These are phyloP conservation scores for Canavalia gladiata DNA, from an alignment of 306 rosid species.

Conservation along the genomic window DNA sequence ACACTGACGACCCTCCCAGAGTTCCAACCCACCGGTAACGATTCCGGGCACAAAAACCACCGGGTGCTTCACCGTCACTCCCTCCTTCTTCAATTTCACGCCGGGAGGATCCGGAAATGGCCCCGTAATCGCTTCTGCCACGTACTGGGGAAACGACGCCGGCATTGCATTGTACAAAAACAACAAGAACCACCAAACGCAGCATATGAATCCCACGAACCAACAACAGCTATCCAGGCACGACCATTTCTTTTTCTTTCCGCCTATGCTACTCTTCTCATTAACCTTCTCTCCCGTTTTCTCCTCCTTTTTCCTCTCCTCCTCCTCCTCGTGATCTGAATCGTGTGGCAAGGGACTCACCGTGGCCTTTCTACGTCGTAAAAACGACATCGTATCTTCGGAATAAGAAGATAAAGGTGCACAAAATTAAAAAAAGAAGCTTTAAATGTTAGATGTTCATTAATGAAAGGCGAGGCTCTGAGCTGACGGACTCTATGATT, in stretches of 20 bases:
- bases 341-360: constrained; percentile 32
- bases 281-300: constrained; percentile 33
- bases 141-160: constrained; percentile 85
- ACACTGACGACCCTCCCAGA: constrained; percentile 87
- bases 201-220: constrained; percentile 74
- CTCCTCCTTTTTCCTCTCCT: constrained; percentile 35
- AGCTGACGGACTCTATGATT: not conserved
- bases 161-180: constrained; percentile 84
- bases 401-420: not conserved
- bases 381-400: constrained; percentile 63
- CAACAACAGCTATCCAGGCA: constrained; percentile 81
- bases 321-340: constrained; percentile 40
- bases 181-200: constrained; percentile 77
- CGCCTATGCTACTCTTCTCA: not conserved
- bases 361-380: constrained; percentile 65
- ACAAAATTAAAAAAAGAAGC: not conserved
- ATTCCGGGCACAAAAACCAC: constrained; percentile 90
- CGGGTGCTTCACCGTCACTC: constrained; percentile 73
- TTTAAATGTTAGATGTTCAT: constrained; percentile 28
- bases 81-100: constrained; percentile 77
- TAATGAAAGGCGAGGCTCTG: constrained; percentile 36
- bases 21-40: constrained; percentile 82
- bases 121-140: constrained; percentile 75
- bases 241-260: constrained; percentile 52
- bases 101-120: constrained; percentile 87